Evolutionary conservation across 768 basidiomycete genomes (phyloP), one percentile per base, ranked within the genome.

Genomic region (Naganishia antarctica): DNA sequence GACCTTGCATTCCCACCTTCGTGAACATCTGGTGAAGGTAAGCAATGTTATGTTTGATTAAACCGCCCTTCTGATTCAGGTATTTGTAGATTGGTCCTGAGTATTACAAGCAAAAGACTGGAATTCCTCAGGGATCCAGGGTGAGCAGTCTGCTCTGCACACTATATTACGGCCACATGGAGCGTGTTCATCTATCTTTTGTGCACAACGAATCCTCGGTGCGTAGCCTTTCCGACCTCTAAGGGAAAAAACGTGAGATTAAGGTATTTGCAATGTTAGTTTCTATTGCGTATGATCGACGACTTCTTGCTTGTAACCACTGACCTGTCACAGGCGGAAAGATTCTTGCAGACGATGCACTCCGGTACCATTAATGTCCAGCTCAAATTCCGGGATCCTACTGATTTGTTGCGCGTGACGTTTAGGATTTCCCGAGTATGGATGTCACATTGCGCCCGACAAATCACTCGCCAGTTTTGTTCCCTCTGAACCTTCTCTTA

Each of bases 81-180:
- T 7, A 46, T 40, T 23, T n/a, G 1, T 68, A 94, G 91, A 91
- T 96, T 59, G 89, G 88, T 1, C 70, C 79, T n/a, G 78, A 83
- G 44, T 90, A 87, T 72, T 94, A 87, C 73, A 85, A 87, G 13
- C 96, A 99, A 76, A 84, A 83, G n/a, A 84, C 90, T 29, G 96
- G 96, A 2, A 99, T 99, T 25, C 94, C 96, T 0, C 96, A 99
- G 76, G 96, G 96, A 23, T 97, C 93, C 2, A 85, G 92, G n/a
- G 79, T 98, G n/a, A 96, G 92, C 7, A 83, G 88, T 0, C 73
- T 98, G n/a, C 79, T 99, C 1, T 99, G 96, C 74, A 88, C 89
- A n/a, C 70, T 93, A 77, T 96, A 90, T 75, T 99, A 97, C 69
- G 93, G 91, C 6, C 87, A 94, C 71, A 81, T 99, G 65, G 96